A percentile compares a stretch with the other conserved stretches of the same genome.
phyloP scores from a whole-genome alignment of 2,329 filamentous ascomycete genomes.

The Canariomyces notabilis region DNA sequence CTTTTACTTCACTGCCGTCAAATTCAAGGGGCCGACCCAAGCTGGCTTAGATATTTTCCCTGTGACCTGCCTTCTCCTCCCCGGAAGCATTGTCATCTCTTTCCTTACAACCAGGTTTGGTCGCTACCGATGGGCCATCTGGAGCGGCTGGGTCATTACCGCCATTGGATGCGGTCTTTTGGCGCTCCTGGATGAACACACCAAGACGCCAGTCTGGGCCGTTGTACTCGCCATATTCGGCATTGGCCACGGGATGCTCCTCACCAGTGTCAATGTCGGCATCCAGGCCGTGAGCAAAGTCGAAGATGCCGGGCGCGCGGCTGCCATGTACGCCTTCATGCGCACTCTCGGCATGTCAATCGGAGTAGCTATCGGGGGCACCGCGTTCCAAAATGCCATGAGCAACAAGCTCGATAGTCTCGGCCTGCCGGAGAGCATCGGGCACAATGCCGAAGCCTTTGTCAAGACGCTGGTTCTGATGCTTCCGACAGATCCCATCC shows the following conservation, averaged over 20 bases:
- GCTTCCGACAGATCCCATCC: conserved; percentile 18
- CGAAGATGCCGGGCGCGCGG: conserved; percentile 35
- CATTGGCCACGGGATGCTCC: conserved; percentile 34
- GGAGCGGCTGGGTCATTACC: conserved; percentile 33
- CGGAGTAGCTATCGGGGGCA: conserved; percentile 38
- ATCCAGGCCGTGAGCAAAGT: conserved; percentile 35
- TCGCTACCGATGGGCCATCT: conserved; percentile 35
- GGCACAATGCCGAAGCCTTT: conserved; percentile 28
- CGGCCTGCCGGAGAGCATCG: conserved; percentile 29
- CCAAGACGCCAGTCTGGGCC: conserved; percentile 32
- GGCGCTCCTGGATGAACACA: conserved; percentile 25
- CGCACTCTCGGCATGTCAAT: conserved; percentile 38
- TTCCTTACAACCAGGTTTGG: conserved; percentile 30
- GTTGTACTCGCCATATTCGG: conserved; percentile 34
- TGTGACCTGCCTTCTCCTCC: conserved; percentile 29
- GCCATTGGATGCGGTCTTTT: conserved; percentile 27
- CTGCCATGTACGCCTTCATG: conserved; percentile 38
- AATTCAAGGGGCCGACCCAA: conserved; percentile 29
- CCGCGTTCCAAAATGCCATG: conserved; percentile 40
- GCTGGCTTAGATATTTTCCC: conserved; percentile 35
- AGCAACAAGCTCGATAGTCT: conserved; percentile 29
- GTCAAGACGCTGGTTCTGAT: conserved; percentile 22
- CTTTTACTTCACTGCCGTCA: conserved; percentile 36
- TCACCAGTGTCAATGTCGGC: conserved; percentile 37
- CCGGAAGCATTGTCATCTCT: conserved; percentile 31